Evolutionary conservation across 2,329 filamentous ascomycete species (phyloP), one percentile per base, ranked within the genome.

Genomic region (Beauveria brongniartii): DNA sequence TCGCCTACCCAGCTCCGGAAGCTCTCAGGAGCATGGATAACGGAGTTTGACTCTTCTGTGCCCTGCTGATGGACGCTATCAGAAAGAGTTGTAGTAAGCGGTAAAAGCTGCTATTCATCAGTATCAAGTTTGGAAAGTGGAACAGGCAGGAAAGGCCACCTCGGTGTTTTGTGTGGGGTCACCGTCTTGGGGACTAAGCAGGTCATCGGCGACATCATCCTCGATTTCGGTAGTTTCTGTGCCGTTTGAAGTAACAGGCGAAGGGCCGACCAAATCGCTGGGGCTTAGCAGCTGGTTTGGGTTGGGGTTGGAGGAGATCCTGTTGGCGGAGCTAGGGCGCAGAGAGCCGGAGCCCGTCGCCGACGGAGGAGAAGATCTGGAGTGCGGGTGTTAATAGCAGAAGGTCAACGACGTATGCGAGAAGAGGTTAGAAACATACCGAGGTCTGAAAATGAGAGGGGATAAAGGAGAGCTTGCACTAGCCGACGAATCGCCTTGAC

Each of bases 21-120:
- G 64, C 88, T 90, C 65, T 91, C 82, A 0, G 92, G 92, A 18
- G 90, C 91, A 78, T 96, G 92, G 66, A 97, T 96, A 59, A 96
- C 92, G 1, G 92, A 97, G 58, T 91, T 82, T 26, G 91, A 88
- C 66, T 92, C 91, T 65, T 96, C 91, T 63, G 86, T 86, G 26
- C 82, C 82, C 58, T 77, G 76, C 56, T 81, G 80, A 70, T 86
- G 77, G 71, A 87, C 68, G 62, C 80, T 76, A 47, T 84, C 82
- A 3, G 83, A 75, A 10, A 88, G 68, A 63, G 80, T 82, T 5
- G 85, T 88, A 57, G 75, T 77, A 18, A 86, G 73, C 76, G 82
- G 79, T 61, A 79, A 72, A 50, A 81, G 72, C 80, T 83, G 64
- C 22, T 9, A 47, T n/a, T 8, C 55, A 61, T 69, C 34, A 68